Evolutionary conservation across 495 filamentous ascomycete species (phyloP), one percentile per base, ranked within the genome.

Genomic region (Pseudomonodictys pantanalensis): DNA sequence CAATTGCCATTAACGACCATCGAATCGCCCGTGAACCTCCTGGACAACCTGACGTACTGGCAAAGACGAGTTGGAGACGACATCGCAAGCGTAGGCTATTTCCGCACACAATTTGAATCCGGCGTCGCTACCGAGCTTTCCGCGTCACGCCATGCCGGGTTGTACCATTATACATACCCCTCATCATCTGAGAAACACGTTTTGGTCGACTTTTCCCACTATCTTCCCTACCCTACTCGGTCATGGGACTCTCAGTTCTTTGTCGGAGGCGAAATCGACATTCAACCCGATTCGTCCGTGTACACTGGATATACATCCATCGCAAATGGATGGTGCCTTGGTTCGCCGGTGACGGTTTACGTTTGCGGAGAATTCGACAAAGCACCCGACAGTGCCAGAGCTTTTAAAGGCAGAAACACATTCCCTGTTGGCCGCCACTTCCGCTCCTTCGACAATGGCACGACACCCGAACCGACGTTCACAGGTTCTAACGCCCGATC

Each of bases 131-230:
- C 69, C 15, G 56, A 71, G 61, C 58, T 74, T 2, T 49, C 67
- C 29, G 70, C 65, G 3, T 54, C 55, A 3, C 24, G 58, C 3
- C 70, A 74, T 51, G 59, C 58, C 10, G 70, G 68, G 0, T 48
- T 72, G 22, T 32, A 63, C n/a, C 51, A 72, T 18, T 74, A 74
- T 52, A 54, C 42, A 11, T 72, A 68, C 44, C 66, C 66, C 11
- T 56, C 52, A 25, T 38, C 50, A 23, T 15, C 41, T 43, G 63
- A 68, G 24, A 58, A 69, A 50, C 64, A 69, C 43, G 43, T 73
- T 22, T 48, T 73, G 30, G 65, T 73, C 28, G 71, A 73, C 46
- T 48, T 70, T 17, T 71, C 69, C 20, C 71, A 90, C 43, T 71
- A 70, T 32, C 60, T 73, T 20, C 71, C 71, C 1, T 39, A 57